These are phyloP conservation scores for Myxozyma nipponensis DNA, from an alignment of 805 yeast species.

Conservation along the genomic window DNA sequence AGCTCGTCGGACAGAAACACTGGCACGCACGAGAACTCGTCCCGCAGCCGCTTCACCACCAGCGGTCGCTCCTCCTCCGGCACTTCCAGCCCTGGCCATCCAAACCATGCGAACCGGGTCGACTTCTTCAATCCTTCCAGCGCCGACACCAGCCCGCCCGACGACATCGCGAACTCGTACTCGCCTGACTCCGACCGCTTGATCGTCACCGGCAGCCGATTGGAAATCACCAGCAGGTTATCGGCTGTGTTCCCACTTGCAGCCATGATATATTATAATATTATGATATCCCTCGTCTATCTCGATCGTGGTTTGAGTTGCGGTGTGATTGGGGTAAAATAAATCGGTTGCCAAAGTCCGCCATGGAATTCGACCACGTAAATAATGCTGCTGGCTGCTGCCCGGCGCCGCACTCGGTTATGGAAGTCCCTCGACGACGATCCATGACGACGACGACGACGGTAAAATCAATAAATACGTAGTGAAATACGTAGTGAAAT, in stretches of 20 bases:
- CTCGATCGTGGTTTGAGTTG: too few species aligned
- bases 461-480: too few species aligned
- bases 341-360: too few species aligned
- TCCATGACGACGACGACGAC: too few species aligned
- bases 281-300: too few species aligned
- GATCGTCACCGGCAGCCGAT: slow-evolving; percentile 92
- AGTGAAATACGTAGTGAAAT: too few species aligned
- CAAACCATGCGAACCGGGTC: slow-evolving; percentile 91
- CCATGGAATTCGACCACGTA: too few species aligned
- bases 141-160: slow-evolving; percentile 97
- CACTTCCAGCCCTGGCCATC: slow-evolving; percentile 87
- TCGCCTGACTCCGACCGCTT: slow-evolving; percentile 56
- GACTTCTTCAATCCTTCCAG: slow-evolving; percentile 82
- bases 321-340: too few species aligned
- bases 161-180: slow-evolving; percentile 85
- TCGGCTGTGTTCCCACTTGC: slow-evolving; percentile 8
- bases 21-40: slow-evolving; percentile 84
- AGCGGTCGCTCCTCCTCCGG: slow-evolving; percentile 68
- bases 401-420: too few species aligned
- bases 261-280: too few species aligned
- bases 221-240: slow-evolving; percentile 83
- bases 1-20: slow-evolving; percentile 81
- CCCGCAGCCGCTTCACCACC: slow-evolving; percentile 66
- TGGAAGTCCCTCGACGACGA: too few species aligned
- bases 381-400: too few species aligned